These are phyloP conservation scores for Stephania japonica DNA, from an alignment of 164 flowering plant species.

Conservation along the genomic window DNA sequence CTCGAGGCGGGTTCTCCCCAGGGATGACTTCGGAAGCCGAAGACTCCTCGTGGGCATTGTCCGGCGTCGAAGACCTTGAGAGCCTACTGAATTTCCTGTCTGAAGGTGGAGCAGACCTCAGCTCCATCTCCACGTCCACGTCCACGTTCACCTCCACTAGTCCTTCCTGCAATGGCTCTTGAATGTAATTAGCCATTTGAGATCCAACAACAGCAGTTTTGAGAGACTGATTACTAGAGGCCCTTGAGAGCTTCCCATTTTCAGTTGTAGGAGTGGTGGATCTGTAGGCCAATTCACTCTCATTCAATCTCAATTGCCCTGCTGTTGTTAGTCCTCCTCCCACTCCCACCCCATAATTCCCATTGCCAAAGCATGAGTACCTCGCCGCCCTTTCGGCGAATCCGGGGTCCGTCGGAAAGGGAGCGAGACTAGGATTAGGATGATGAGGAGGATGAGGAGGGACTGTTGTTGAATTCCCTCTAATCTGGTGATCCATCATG, in stretches of 20 bases:
- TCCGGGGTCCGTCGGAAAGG: constrained; percentile 64
- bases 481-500: constrained; percentile 30
- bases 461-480: constrained; percentile 14
- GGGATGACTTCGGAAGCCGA: constrained; percentile 22
- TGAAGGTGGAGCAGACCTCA: too few species aligned
- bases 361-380: constrained; percentile 59
- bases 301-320: constrained; percentile 28
- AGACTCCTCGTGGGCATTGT: constrained; percentile 22
- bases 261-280: constrained; percentile 17
- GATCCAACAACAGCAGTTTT: constrained; percentile 34
- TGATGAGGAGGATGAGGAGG: constrained; percentile 23
- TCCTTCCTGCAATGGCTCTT: constrained; percentile 18
- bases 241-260: constrained; percentile 46
- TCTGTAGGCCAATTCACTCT: constrained; percentile 30
- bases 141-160: constrained; percentile 14
- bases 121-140: too few species aligned
- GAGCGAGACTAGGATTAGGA: constrained; percentile 32
- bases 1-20: constrained; percentile 16
- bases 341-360: constrained; percentile 41
- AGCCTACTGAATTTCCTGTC: constrained; percentile 11
- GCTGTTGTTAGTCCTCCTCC: too few species aligned
- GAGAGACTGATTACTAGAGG: constrained; percentile 50
- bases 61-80: constrained; percentile 28
- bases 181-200: constrained; percentile 21
- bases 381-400: constrained; percentile 85